phyloP scores from a whole-genome alignment of 495 filamentous ascomycete genomes.

The Xylaria telfairii region DNA sequence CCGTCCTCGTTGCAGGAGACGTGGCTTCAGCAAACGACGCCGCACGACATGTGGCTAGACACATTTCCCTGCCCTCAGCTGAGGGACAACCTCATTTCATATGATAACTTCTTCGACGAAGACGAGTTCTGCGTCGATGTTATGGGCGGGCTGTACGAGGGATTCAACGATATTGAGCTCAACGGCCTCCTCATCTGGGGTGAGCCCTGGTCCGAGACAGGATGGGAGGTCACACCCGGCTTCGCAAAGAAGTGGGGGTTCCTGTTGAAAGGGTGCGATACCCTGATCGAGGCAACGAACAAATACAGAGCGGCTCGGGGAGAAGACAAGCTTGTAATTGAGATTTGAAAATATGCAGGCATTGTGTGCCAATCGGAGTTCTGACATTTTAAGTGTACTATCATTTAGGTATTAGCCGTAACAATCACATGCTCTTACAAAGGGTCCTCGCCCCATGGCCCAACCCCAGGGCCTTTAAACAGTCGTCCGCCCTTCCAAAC shows the following conservation, averaged over 20 bases:
- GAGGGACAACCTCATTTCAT: conserved; percentile 55
- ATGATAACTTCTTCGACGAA: conserved; percentile 49
- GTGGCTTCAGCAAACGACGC: conserved; percentile 41
- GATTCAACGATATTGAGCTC: conserved; percentile 39
- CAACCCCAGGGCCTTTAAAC: conserved; percentile 48
- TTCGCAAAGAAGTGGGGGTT: conserved; percentile 60
- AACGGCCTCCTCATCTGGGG: conserved; percentile 59
- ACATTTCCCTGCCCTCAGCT: conserved; percentile 55
- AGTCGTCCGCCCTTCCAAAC: conserved; percentile 56
- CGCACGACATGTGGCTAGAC: conserved; percentile 56
- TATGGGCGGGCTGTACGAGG: conserved; percentile 50
- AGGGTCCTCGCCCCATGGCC: conserved; percentile 45
- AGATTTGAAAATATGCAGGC: conserved; percentile 38
- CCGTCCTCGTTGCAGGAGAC: conserved; percentile 52
- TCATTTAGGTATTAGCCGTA: neutral
- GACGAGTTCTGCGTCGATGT: conserved; percentile 56
- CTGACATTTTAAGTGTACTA: neutral
- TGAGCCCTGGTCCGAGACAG: conserved; percentile 52
- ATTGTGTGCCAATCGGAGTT: neutral
- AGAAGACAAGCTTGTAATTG: conserved; percentile 55
- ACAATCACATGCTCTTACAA: conserved; percentile 1
- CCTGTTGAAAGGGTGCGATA: conserved; percentile 56
- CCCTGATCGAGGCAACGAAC: conserved; percentile 57
- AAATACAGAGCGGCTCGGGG: conserved; percentile 54
- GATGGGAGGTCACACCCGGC: conserved; percentile 58